Evolutionary conservation across 371 early-diverging fungal species (phyloP).

Genomic region (Rhizopus stolonifer): DNA sequence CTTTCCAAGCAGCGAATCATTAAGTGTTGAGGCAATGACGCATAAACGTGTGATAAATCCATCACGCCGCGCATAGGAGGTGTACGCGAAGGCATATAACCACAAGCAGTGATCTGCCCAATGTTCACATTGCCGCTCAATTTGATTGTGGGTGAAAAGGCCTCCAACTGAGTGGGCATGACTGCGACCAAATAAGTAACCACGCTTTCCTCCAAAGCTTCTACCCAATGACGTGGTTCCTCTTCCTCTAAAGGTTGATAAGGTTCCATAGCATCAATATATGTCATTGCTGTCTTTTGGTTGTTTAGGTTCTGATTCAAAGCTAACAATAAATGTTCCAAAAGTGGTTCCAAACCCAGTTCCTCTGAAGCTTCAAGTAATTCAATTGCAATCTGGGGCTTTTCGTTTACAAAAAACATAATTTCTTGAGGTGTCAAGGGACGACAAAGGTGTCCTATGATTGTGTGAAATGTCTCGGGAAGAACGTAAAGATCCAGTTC

Average conservation of each 20-base stretch:
- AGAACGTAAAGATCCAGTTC: slow-evolving; percentile 32
- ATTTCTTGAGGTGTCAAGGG: slow-evolving; percentile 37
- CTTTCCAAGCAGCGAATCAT: slow-evolving; percentile 43
- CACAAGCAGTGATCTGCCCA: slow-evolving; percentile 24
- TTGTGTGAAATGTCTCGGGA: slow-evolving; percentile 31
- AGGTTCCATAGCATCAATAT: slow-evolving; percentile 33
- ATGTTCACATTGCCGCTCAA: slow-evolving; percentile 30
- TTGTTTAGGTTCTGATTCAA: slow-evolving; percentile 26
- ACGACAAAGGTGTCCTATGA: slow-evolving; percentile 35
- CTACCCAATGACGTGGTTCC: slow-evolving; percentile 37
- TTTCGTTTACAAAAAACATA: slow-evolving; percentile 32
- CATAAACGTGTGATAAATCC: slow-evolving; percentile 33
- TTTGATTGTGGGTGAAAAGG: slow-evolving; percentile 25
- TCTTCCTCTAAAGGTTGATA: slow-evolving; percentile 24
- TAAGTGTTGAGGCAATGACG: slow-evolving; percentile 33
- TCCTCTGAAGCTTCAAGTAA: slow-evolving; percentile 38
- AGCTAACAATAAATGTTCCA: slow-evolving; percentile 24
- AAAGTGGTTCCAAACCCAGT: slow-evolving; percentile 29
- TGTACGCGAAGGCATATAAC: slow-evolving; percentile 36
- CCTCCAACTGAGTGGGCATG: slow-evolving; percentile 29
- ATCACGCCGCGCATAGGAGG: slow-evolving; percentile 28
- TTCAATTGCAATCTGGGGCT: slow-evolving; percentile 37
- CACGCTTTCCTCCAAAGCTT: slow-evolving; percentile 32
- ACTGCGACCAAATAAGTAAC: slow-evolving; percentile 27
- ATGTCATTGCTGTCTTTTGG: slow-evolving; percentile 24